Conservation (phyloP, 306 rosid genomes). For the Mimosa pudica region DNA sequence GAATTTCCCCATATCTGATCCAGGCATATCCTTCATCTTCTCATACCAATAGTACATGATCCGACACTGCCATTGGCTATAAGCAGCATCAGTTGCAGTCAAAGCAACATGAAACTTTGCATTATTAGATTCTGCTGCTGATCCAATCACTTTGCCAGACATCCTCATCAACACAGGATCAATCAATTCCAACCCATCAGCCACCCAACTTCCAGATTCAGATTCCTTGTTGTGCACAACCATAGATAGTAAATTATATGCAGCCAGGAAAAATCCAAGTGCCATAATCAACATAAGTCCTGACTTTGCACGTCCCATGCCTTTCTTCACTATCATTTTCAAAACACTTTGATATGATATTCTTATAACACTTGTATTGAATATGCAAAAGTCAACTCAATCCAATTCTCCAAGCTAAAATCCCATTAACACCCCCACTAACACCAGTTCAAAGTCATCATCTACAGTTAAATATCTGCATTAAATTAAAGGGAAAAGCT, state of each 20-base stretch:
- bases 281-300: constrained; percentile 64
- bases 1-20: constrained; percentile 87
- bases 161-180: constrained; percentile 34
- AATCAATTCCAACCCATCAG: constrained; percentile 40
- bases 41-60: constrained; percentile 94
- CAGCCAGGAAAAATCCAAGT: constrained; percentile 68
- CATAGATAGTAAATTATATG: constrained; percentile 70
- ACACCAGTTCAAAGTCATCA: not conserved
- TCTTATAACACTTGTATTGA: constrained; percentile 22
- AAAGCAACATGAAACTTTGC: constrained; percentile 72
- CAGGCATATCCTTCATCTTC: constrained; percentile 73
- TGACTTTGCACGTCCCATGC: constrained; percentile 63
- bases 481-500: not conserved
- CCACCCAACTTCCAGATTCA: constrained; percentile 39
- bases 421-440: constrained; percentile 15
- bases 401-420: constrained; percentile 28
- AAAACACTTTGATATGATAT: constrained; percentile 12
- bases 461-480: constrained; percentile 41
- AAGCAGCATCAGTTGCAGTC: constrained; percentile 90
- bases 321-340: constrained; percentile 68
- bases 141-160: constrained; percentile 29
- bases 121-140: constrained; percentile 32
- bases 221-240: constrained; percentile 48
- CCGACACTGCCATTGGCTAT: constrained; percentile 95
- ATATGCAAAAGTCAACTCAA: constrained; percentile 35